phyloP scores from a whole-genome alignment of 345 rosid genomes.

The Eutrema heterophyllum region DNA sequence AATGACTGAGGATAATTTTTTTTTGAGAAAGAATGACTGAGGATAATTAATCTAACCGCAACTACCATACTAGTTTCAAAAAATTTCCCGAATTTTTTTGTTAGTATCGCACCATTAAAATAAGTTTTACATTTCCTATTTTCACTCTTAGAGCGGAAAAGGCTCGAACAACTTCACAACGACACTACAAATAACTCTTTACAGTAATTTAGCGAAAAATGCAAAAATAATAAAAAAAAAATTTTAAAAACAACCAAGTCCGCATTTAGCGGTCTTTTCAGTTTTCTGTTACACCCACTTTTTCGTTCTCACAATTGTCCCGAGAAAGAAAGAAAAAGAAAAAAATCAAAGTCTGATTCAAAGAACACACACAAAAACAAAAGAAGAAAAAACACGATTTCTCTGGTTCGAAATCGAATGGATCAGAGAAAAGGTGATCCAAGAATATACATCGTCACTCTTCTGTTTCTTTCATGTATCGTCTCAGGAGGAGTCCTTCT shows the following conservation, averaged over 20 bases:
- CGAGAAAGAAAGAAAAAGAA: neutral
- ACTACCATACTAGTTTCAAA: neutral
- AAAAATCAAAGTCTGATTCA: neutral
- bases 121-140: slow-evolving; percentile 3
- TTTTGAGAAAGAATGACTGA: no score
- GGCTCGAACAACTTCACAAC: slow-evolving; percentile 23
- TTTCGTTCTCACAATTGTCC: slow-evolving; percentile 5
- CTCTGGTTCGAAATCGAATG: slow-evolving; percentile 16
- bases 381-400: neutral
- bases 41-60: neutral
- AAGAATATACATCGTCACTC: slow-evolving; percentile 37
- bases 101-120: neutral
- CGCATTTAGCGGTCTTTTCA: slow-evolving; percentile 18
- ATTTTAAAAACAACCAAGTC: slow-evolving; percentile 11
- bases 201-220: neutral
- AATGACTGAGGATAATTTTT: neutral
- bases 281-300: slow-evolving; percentile 25
- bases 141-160: slow-evolving; percentile 1
- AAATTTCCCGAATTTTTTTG: neutral
- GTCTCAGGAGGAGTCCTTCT: slow-evolving; percentile 52
- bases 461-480: slow-evolving; percentile 45
- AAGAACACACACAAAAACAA: neutral
- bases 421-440: slow-evolving; percentile 47
- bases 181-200: neutral
- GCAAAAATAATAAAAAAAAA: neutral